phyloP scores from a whole-genome alignment of 352 stramenopile species.

The Pythium guiyangense region DNA sequence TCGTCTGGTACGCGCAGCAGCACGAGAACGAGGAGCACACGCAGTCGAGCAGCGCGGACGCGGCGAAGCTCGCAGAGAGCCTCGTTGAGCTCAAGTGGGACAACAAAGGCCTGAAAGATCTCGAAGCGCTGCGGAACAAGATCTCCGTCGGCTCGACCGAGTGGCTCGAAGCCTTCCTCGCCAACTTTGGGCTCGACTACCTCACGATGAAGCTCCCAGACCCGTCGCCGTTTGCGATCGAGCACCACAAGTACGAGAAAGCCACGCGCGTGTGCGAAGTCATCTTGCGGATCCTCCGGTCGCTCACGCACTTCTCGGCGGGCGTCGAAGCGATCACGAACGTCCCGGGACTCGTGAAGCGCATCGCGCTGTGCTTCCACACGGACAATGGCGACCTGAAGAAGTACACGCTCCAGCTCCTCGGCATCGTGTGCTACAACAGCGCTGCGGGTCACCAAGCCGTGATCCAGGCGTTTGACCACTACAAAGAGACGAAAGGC shows the following conservation, averaged over 20 bases:
- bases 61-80: conserved; percentile 63
- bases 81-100: conserved; percentile 83
- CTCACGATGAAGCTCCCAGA: conserved; percentile 85
- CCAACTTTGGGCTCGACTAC: conserved; percentile 76
- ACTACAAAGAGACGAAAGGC: conserved; percentile 83
- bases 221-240: conserved; percentile 73
- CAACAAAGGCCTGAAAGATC: conserved; percentile 69
- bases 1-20: conserved; percentile 81
- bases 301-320: conserved; percentile 72
- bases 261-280: conserved; percentile 70
- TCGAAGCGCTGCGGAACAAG: conserved; percentile 66
- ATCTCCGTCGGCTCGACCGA: conserved; percentile 65
- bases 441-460: conserved; percentile 74
- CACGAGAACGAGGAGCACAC: conserved; percentile 72
- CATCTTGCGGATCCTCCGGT: conserved; percentile 71
- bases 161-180: conserved; percentile 75
- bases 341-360: conserved; percentile 73
- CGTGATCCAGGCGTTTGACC: conserved; percentile 77
- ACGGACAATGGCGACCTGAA: conserved; percentile 80
- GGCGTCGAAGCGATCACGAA: conserved; percentile 82
- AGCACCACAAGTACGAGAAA: conserved; percentile 77
- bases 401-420: conserved; percentile 75
- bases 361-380: conserved; percentile 79
- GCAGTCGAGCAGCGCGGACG: conserved; percentile 50
- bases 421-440: conserved; percentile 86